Conservation (phyloP, 129 eudicot genomes). For the Arctium lappa region DNA sequence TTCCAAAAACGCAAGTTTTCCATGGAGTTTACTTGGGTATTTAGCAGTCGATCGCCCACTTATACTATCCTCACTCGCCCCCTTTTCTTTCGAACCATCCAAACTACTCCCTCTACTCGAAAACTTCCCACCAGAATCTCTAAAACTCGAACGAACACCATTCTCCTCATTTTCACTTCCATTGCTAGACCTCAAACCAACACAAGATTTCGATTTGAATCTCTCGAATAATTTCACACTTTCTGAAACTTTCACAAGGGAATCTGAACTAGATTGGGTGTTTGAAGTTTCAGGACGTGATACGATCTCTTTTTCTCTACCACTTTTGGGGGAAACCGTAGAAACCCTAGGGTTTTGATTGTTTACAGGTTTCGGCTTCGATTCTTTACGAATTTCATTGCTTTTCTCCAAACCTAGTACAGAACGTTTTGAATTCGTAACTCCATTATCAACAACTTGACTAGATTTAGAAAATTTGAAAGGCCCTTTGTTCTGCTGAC, state of each 20-base stretch:
- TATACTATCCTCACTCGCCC: slow-evolving; percentile 19
- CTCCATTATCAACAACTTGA: slow-evolving; percentile 15
- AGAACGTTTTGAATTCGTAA: slow-evolving; percentile 3
- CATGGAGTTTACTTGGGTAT: slow-evolving; percentile 78
- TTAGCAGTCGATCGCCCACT: slow-evolving; percentile 20
- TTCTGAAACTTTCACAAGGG: slow-evolving; percentile 26
- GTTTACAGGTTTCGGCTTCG: background rate
- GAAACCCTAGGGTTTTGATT: slow-evolving; percentile 8
- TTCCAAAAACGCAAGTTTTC: slow-evolving; percentile 90
- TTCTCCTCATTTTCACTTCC: slow-evolving; percentile 25
- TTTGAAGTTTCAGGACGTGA: background rate
- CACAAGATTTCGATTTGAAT: slow-evolving; percentile 22
- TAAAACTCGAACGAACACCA: slow-evolving; percentile 23
- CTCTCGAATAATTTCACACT: slow-evolving; percentile 29
- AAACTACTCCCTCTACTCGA: slow-evolving; percentile 23
- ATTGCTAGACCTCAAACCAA: slow-evolving; percentile 25
- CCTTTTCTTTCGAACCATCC: slow-evolving; percentile 35
- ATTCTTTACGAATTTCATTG: slow-evolving; percentile 16
- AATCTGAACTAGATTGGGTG: slow-evolving; percentile 4
- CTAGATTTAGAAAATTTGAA: slow-evolving; percentile 21
- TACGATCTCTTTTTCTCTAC: background rate
- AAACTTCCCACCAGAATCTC: slow-evolving; percentile 28
- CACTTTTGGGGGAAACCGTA: slow-evolving; percentile 4
- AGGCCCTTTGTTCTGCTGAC: slow-evolving; percentile 22
- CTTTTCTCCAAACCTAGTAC: slow-evolving; percentile 16